Evolutionary conservation across 2,329 filamentous ascomycete genomes (phyloP), one percentile per base, ranked within the genome.

Genomic region (Talaromyces sp.): DNA sequence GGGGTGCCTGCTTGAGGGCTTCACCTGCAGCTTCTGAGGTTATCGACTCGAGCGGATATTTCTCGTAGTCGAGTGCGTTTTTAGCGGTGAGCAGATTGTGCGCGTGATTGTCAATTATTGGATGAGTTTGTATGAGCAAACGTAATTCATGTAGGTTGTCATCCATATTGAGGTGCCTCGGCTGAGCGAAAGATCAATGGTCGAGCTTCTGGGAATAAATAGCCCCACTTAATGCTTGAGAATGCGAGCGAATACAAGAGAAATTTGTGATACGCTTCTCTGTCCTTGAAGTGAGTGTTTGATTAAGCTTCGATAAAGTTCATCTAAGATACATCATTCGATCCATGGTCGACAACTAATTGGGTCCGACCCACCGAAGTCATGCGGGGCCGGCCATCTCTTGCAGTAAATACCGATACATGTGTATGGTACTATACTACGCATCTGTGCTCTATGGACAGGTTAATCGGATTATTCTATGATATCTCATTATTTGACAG

Each of bases 21-120:
- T 85, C 80, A 8, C 88, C 90, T 65, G 85, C 80, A 1, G 91
- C 92, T 79, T 95, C 91, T 7, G 89, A 90, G 1, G 87, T 87
- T 68, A 93, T 88, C 52, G 87, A 84, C 57, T 87, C 82, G 22
- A 88, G 81, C 8, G 85, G 82, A 64, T 80, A 78, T 59, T 66
- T 70, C 37, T 68, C 66, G 65, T 77, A 74, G 65, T 79, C 68
- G 41, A 65, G 66, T 31, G 75, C 78, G 7, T 71, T 69, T 14
- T 76, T 69, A 24, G 70, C 67, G 5, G 69, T 72, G 33, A 82
- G 70, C 16, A 82, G 67, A 66, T 82, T 82, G 67, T 82, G 80
- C 11, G 79, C 80, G 72, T 82, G 81, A 66, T 82, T 79, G 68
- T 82, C 81, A 58, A 82, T 82, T n/a, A 79, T 67, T 9, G 80